A percentile compares a stretch with the other conserved stretches of the same genome.
Evolutionary conservation across 345 rosid genomes (phyloP).

Genomic region (Citrus glauca): DNA sequence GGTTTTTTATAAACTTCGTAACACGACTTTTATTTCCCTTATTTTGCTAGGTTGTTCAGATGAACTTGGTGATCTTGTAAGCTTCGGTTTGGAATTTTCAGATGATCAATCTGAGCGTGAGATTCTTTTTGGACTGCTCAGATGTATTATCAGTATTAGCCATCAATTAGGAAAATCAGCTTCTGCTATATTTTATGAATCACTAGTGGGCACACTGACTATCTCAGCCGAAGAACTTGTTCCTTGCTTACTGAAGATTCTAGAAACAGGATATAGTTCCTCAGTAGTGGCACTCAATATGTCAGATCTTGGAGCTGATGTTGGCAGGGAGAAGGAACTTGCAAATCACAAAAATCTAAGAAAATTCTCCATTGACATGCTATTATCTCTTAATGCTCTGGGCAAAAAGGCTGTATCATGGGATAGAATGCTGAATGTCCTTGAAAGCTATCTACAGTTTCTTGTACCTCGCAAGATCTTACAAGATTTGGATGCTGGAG

Average conservation of each 20-base stretch:
- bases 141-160: constrained; percentile 55
- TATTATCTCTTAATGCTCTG: constrained; percentile 61
- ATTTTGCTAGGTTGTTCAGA: constrained; percentile 51
- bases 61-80: constrained; percentile 38
- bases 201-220: constrained; percentile 46
- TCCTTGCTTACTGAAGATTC: constrained; percentile 68
- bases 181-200: constrained; percentile 76
- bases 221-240: constrained; percentile 73
- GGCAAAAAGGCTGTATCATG: constrained; percentile 67
- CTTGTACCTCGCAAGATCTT: constrained; percentile 67
- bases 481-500: constrained; percentile 41
- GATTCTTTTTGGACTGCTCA: constrained; percentile 62
- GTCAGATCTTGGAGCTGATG: constrained; percentile 55
- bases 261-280: constrained; percentile 70
- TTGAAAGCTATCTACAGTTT: constrained; percentile 61
- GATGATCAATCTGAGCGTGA: constrained; percentile 44
- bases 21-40: constrained; percentile 5
- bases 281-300: constrained; percentile 34
- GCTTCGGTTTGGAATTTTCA: constrained; percentile 38
- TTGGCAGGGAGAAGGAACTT: constrained; percentile 59
- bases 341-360: constrained; percentile 67
- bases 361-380: constrained; percentile 72
- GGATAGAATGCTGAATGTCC: constrained; percentile 60
- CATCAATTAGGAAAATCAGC: constrained; percentile 79
- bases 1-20: neutral